phyloP scores from a whole-genome alignment of 805 yeast species.

The Nadsonia fulvescens region DNA sequence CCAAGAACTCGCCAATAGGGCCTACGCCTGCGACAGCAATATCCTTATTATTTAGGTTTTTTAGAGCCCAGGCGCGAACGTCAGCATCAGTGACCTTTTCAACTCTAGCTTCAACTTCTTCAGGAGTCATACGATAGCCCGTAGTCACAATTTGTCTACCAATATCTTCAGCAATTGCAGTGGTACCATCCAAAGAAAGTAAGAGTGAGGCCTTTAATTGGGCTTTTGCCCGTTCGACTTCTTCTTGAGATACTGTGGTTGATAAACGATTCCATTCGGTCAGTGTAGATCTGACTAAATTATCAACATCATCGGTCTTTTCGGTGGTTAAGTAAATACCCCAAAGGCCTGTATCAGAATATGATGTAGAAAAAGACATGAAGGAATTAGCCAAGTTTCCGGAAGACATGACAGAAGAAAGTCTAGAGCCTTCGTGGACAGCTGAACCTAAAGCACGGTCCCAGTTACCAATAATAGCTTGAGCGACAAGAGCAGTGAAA shows the following conservation, averaged over 20 bases:
- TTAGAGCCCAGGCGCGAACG: constrained; percentile 76
- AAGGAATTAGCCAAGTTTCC: constrained; percentile 73
- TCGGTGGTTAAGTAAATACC: constrained; percentile 87
- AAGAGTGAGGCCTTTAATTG: constrained; percentile 85
- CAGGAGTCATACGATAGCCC: constrained; percentile 59
- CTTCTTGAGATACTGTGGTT: constrained; percentile 63
- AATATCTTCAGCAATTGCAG: constrained; percentile 92
- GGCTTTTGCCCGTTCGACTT: constrained; percentile 86
- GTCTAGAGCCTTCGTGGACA: constrained; percentile 67
- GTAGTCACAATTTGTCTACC: constrained; percentile 95
- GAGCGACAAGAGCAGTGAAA: constrained; percentile 87
- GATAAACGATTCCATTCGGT: constrained; percentile 82
- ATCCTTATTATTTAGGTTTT: constrained; percentile 58
- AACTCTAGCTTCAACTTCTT: constrained; percentile 56
- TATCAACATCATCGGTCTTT: constrained; percentile 43
- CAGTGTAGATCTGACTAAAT: constrained; percentile 55
- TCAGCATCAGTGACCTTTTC: constrained; percentile 63
- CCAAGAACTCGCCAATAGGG: constrained; percentile 52
- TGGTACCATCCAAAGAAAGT: constrained; percentile 80
- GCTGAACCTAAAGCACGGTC: constrained; percentile 82
- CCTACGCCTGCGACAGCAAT: constrained; percentile 88
- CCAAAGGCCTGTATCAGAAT: constrained; percentile 96
- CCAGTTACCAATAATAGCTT: constrained; percentile 95
- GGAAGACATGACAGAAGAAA: constrained; percentile 46
- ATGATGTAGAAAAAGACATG: constrained; percentile 92